Evolutionary conservation across 306 rosid genomes (phyloP).

Genomic region (Lathyrus oleraceus): DNA sequence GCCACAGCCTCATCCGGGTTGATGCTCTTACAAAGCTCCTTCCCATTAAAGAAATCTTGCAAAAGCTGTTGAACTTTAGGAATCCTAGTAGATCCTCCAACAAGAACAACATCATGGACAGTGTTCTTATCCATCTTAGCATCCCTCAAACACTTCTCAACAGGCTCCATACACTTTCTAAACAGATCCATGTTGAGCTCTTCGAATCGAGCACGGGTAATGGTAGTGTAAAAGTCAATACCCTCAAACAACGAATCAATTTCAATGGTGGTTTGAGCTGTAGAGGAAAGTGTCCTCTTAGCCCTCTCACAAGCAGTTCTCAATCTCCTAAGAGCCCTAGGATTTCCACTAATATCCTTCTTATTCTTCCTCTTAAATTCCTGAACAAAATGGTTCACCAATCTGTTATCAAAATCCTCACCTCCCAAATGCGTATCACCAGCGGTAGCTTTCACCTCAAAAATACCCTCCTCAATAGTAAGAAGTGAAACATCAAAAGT

Average conservation of each 20-base stretch:
- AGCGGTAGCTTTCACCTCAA: constrained; percentile 57
- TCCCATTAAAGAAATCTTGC: constrained; percentile 58
- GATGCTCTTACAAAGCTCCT: constrained; percentile 61
- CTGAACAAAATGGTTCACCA: constrained; percentile 63
- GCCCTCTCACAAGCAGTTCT: constrained; percentile 64
- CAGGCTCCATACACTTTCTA: constrained; percentile 57
- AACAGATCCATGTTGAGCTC: constrained; percentile 62
- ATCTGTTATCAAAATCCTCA: constrained; percentile 61
- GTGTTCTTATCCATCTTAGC: constrained; percentile 60
- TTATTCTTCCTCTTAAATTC: constrained; percentile 58
- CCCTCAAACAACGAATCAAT: constrained; percentile 58
- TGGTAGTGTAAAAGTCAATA: constrained; percentile 50
- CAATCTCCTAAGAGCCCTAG: constrained; percentile 55
- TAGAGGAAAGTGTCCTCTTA: constrained; percentile 57
- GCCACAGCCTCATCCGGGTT: constrained; percentile 66
- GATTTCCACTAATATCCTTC: constrained; percentile 53
- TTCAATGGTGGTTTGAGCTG: constrained; percentile 55
- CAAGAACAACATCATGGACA: constrained; percentile 59
- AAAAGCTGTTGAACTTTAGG: constrained; percentile 58
- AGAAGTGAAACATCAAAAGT: constrained; percentile 58
- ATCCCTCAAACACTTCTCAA: constrained; percentile 56
- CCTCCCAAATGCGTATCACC: constrained; percentile 70
- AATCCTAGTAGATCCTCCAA: constrained; percentile 60
- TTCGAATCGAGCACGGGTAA: constrained; percentile 56
- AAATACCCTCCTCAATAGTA: constrained; percentile 57